Evolutionary conservation across 2,329 filamentous ascomycete genomes (phyloP).

Genomic region (Cytospora mali): DNA sequence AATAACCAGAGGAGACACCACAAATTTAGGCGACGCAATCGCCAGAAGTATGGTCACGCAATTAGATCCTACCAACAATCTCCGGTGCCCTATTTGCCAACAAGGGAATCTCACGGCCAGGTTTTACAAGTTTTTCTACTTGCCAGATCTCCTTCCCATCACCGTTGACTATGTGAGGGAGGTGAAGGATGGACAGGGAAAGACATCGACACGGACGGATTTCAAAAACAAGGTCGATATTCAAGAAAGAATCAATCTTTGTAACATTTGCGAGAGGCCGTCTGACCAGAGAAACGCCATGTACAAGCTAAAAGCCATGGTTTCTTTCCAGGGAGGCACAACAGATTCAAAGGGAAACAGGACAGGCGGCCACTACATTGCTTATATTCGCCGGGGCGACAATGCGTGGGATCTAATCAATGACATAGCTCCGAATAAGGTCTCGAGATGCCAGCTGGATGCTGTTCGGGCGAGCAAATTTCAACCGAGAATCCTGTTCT

Average conservation of each 20-base stretch:
- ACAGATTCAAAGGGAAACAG: too few relatives aligned
- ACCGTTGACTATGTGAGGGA: background rate
- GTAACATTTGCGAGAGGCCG: background rate
- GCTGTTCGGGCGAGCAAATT: background rate
- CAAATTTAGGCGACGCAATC: background rate
- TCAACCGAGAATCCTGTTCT: background rate
- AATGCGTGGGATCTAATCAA: background rate
- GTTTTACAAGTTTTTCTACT: background rate
- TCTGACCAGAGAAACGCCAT: background rate
- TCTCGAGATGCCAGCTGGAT: background rate
- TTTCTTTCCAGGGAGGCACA: background rate
- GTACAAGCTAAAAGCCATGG: background rate
- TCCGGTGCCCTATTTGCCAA: too few relatives aligned
- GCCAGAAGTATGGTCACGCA: background rate
- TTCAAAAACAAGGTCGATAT: background rate
- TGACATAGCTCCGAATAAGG: background rate
- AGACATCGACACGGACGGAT: background rate
- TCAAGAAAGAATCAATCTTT: background rate
- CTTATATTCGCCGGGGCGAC: background rate
- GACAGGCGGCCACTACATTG: background rate
- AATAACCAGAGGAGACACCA: background rate
- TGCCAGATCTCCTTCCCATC: conserved; percentile 8
- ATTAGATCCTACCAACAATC: too few relatives aligned
- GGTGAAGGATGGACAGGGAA: background rate
- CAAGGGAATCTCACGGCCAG: background rate